Evolutionary conservation across 2,329 filamentous ascomycete species (phyloP).

Genomic region (Penicillium olsonii): DNA sequence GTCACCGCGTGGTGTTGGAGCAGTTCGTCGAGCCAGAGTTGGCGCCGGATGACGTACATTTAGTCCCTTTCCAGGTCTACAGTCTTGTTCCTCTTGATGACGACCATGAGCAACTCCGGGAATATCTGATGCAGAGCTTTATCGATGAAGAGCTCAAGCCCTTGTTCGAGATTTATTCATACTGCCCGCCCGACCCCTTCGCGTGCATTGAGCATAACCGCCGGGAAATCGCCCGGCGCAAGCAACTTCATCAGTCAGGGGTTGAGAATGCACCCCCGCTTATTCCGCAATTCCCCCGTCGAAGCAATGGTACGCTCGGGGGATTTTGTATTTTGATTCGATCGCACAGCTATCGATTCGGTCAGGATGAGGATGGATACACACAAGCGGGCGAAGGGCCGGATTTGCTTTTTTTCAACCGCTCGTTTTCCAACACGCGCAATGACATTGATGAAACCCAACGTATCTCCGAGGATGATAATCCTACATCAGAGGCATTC

Average conservation of each 20-base stretch:
- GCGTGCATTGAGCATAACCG: constrained; percentile 20
- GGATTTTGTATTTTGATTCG: constrained; percentile 17
- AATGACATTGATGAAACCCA: neutral
- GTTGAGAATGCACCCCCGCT: constrained; percentile 9
- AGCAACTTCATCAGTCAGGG: constrained; percentile 14
- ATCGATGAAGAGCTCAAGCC: constrained; percentile 12
- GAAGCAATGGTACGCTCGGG: neutral
- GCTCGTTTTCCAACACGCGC: constrained; percentile 12
- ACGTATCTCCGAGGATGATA: neutral
- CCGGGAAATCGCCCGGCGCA: constrained; percentile 18
- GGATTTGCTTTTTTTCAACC: constrained; percentile 18
- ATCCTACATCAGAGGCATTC: constrained; percentile 4
- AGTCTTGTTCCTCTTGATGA: constrained; percentile 9
- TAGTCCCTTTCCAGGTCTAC: constrained; percentile 15
- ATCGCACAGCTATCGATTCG: constrained; percentile 20
- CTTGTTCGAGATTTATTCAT: constrained; percentile 23
- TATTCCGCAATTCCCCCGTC: constrained; percentile 7
- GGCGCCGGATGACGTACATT: neutral
- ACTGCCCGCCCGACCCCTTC: constrained; percentile 16
- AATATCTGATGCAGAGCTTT: constrained; percentile 14
- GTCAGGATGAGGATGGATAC: constrained; percentile 1
- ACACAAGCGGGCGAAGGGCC: constrained; percentile 7
- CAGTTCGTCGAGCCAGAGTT: constrained; percentile 11
- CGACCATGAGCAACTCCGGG: constrained; percentile 10
- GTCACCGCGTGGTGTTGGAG: constrained; percentile 17